phyloP scores from a whole-genome alignment of 257 asterid genomes.

The Solanum commersonii region DNA sequence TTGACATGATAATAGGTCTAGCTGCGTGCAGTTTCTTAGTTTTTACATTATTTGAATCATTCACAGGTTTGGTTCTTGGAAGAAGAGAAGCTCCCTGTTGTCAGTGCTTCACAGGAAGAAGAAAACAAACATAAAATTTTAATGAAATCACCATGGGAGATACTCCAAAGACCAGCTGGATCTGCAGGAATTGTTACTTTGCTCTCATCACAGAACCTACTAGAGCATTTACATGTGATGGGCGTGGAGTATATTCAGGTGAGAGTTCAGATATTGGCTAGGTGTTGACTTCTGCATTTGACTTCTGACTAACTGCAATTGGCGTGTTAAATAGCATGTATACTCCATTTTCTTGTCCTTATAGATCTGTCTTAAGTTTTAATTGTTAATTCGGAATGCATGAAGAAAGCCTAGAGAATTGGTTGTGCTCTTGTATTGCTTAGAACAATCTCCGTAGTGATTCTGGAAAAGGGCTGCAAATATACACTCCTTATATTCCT shows the following conservation, averaged over 20 bases:
- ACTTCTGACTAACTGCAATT: background rate
- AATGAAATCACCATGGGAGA: slow-evolving; percentile 94
- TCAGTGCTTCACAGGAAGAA: slow-evolving; percentile 36
- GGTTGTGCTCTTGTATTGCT: background rate
- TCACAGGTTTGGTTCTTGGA: slow-evolving; percentile 78
- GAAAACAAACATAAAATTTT: slow-evolving; percentile 53
- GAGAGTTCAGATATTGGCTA: slow-evolving; percentile 8
- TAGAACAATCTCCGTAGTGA: background rate
- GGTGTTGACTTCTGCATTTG: background rate
- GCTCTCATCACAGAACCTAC: slow-evolving; percentile 54
- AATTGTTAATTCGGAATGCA: background rate
- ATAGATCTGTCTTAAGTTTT: background rate
- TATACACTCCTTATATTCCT: background rate
- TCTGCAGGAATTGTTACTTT: slow-evolving; percentile 65
- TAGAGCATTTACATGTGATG: slow-evolving; percentile 41
- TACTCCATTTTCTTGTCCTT: background rate
- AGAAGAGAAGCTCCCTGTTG: slow-evolving; percentile 87
- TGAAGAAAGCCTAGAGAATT: background rate
- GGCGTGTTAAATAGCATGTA: background rate
- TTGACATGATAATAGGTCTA: background rate
- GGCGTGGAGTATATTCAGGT: slow-evolving; percentile 85
- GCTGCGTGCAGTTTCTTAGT: background rate
- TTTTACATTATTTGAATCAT: background rate
- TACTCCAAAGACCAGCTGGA: slow-evolving; percentile 71
- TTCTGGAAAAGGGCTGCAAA: background rate